Base-by-base conservation (phyloP, 441 rosid genomes). In the Erysimum cheiri region DNA sequence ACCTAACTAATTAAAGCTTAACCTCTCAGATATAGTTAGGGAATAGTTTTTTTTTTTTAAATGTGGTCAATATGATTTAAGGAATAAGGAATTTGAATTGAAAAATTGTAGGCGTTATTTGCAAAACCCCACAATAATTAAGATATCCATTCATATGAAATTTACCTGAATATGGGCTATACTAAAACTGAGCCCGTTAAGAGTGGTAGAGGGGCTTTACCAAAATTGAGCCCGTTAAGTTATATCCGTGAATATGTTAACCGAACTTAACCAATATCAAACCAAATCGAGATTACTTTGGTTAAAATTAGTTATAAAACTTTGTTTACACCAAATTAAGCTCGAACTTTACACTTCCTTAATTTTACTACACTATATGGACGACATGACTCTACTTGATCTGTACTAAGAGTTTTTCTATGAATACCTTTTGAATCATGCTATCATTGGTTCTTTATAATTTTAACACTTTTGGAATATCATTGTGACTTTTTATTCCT, bases 401-500 rank as follows among this genome's bases (percentile, higher is more conserved):
- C 73, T 71, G 19, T 79, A 77, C 5, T 12, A 3, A 50, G 32
- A 26, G 4, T 26, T 24, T 1, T 49, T 11, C 24, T 22, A 22
- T 22, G 24, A 22, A 22, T 2, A 56, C 29, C 32, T 15, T 1
- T 17, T 10, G n/a, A 78, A 77, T 54, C 84, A 80, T 64, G 53
- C 80, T 60, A 56, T 81, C 29, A 72, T 78, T 72, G n/a, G 70
- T 63, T 39, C 14, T 76, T 35, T 1, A 35, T 35, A 14, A 33
- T 35, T 43, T 35, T 35, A 35, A 35, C 36, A 7, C 44, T 19
- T n/a, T 14, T 43, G 15, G 15, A 59, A 59, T 37, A 36, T 22
- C 44, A 37, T 24, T 10, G 32, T 49, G 55, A 11, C 29, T 9
- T 48, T 48, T 9, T 9, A 29, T 22, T 8, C 53, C 5, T 19